A percentile compares a stretch with the other conserved stretches of the same genome.
Conservation (phyloP, 306 rosid genomes). For the Malus asiatica region DNA sequence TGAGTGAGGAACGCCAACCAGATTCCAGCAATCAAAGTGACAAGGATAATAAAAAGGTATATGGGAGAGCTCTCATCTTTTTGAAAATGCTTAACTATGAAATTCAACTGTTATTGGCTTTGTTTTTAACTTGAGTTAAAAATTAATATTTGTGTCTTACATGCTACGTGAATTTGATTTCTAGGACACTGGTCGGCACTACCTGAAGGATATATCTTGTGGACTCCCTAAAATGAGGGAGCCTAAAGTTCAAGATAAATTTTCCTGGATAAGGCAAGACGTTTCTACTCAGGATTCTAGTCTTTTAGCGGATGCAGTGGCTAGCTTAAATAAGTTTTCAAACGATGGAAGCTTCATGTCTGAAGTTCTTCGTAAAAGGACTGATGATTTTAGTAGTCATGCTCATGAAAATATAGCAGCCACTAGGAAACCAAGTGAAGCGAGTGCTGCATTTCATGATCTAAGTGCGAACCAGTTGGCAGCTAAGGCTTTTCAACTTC, state of each 20-base stretch:
- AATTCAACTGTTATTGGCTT: neutral
- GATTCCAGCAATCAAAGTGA: constrained; percentile 30
- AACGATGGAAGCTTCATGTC: constrained; percentile 68
- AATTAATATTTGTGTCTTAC: neutral
- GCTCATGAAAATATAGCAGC: constrained; percentile 28
- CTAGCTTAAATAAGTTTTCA: constrained; percentile 65
- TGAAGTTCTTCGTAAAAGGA: constrained; percentile 29
- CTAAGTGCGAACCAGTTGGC: constrained; percentile 88
- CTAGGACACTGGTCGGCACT: constrained; percentile 28
- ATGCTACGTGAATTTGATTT: neutral
- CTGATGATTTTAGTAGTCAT: constrained; percentile 28
- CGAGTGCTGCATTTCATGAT: constrained; percentile 22
- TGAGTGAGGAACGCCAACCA: constrained; percentile 30
- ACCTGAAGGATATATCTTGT: constrained; percentile 48
- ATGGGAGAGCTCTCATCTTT: constrained; percentile 12
- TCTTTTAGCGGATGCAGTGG: constrained; percentile 56
- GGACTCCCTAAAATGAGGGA: constrained; percentile 59
- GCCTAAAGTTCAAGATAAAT: constrained; percentile 63
- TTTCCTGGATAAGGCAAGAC: constrained; percentile 67
- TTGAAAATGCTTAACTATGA: neutral
- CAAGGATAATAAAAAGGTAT: constrained; percentile 55
- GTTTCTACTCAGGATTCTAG: constrained; percentile 39
- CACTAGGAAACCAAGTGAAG: constrained; percentile 26
- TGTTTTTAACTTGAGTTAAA: too few relatives aligned
- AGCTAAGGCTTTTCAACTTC: constrained; percentile 93